These are phyloP conservation scores for Sporothrix pallida DNA, from an alignment of 2,329 filamentous ascomycete species.

Conservation along the genomic window DNA sequence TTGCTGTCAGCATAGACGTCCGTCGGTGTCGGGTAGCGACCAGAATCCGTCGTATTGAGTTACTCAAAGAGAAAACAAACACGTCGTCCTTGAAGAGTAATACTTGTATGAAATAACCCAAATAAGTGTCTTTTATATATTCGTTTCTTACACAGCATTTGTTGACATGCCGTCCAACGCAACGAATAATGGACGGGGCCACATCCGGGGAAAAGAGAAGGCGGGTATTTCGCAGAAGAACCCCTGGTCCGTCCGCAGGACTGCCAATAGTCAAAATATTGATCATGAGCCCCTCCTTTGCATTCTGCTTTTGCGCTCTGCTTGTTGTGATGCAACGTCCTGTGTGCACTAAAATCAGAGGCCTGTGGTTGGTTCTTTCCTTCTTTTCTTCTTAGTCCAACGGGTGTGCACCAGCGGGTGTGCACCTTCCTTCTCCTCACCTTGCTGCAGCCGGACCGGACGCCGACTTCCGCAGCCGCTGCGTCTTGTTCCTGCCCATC, in stretches of 20 bases:
- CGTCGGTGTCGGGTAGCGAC: background rate
- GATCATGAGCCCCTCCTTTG: background rate
- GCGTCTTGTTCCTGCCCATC: background rate
- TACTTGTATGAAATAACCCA: background rate
- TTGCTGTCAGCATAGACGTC: background rate
- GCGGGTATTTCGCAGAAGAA: background rate
- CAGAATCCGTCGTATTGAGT: background rate
- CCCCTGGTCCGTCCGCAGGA: background rate
- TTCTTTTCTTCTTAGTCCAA: slow-evolving; percentile 4
- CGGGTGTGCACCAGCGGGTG: background rate
- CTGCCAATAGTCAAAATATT: background rate
- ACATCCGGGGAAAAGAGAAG: background rate
- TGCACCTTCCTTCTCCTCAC: background rate
- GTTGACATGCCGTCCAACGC: background rate
- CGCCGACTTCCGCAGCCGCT: slow-evolving; percentile 26
- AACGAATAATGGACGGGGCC: background rate
- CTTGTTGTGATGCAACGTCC: no score
- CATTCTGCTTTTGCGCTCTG: background rate
- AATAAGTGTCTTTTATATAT: background rate
- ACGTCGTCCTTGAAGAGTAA: background rate
- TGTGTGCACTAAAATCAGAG: background rate
- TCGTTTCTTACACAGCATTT: background rate
- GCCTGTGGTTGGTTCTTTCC: slow-evolving; percentile 8
- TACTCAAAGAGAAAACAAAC: background rate
- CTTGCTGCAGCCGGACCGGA: slow-evolving; percentile 23